These are phyloP conservation scores for Backusella psychrophila DNA, from an alignment of 192 early-diverging fungal genomes.

Conservation along the genomic window DNA sequence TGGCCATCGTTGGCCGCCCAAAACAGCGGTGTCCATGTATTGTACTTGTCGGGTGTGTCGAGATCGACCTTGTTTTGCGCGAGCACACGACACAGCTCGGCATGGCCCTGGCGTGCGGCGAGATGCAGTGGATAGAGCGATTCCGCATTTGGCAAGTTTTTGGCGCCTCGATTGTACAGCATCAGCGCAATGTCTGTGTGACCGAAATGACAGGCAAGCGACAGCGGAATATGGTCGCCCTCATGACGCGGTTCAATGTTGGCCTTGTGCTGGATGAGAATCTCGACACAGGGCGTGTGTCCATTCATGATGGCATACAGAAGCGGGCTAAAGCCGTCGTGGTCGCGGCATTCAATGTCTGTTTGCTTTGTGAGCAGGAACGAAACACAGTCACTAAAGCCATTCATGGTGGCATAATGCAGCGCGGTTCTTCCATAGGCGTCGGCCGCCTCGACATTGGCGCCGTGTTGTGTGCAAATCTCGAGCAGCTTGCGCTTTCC, in stretches of 20 bases:
- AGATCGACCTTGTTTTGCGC: conserved; percentile 71
- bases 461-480: conserved; percentile 29
- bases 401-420: conserved; percentile 96
- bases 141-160: conserved; percentile 71
- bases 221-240: conserved; percentile 69
- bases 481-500: conserved; percentile 70
- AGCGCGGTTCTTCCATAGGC: conserved; percentile 87
- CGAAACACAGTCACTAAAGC: conserved; percentile 65
- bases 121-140: conserved; percentile 90
- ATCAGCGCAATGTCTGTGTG: conserved; percentile 81
- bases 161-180: conserved; percentile 74
- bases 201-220: conserved; percentile 92
- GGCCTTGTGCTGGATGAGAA: conserved; percentile 67
- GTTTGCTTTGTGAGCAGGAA: conserved; percentile 54
- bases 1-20: conserved; percentile 93
- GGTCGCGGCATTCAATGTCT: conserved; percentile 63
- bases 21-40: conserved; percentile 97
- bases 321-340: conserved; percentile 88
- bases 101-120: conserved; percentile 80
- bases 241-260: conserved; percentile 60
- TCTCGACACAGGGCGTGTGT: conserved; percentile 69
- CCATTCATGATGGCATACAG: conserved; percentile 87
- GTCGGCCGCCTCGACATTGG: conserved; percentile 63
- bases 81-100: conserved; percentile 67
- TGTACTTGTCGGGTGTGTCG: conserved; percentile 86